Conservation (phyloP, 805 yeast species). For the Hanseniaspora lindneri region DNA sequence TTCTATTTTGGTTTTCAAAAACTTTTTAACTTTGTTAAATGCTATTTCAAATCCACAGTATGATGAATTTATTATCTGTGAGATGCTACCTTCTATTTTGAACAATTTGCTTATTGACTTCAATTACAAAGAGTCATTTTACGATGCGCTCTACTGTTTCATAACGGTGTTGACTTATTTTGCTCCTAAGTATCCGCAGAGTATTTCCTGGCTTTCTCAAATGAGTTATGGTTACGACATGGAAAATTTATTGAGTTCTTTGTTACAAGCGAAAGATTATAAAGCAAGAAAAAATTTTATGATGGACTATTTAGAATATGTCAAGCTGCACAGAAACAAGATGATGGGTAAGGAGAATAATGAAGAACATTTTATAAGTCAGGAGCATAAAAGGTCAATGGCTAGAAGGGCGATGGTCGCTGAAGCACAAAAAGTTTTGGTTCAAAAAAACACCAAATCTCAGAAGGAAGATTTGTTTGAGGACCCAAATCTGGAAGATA, state of each 20-base stretch:
- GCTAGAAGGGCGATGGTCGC: conserved; percentile 37
- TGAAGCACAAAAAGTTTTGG: conserved; percentile 43
- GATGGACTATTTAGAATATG: conserved; percentile 58
- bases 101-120: conserved; percentile 57
- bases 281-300: conserved; percentile 73
- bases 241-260: conserved; percentile 48
- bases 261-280: conserved; percentile 53
- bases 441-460: conserved; percentile 38
- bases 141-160: conserved; percentile 83
- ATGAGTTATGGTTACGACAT: conserved; percentile 51
- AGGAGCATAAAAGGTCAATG: conserved; percentile 27
- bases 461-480: conserved; percentile 45
- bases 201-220: conserved; percentile 46
- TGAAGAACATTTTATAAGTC: conserved; percentile 27
- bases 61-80: conserved; percentile 43
- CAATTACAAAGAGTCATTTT: conserved; percentile 73
- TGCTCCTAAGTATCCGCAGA: conserved; percentile 64
- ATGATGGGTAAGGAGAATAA: conserved; percentile 29
- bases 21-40: conserved; percentile 56
- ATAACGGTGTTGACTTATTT: conserved; percentile 35
- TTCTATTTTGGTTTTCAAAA: conserved; percentile 67
- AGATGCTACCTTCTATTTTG: conserved; percentile 57
- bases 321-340: conserved; percentile 35
- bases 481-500: conserved; percentile 61
- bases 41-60: conserved; percentile 55